phyloP scores from a whole-genome alignment of 257 asterid species.

The Gardenia jasminoides region DNA sequence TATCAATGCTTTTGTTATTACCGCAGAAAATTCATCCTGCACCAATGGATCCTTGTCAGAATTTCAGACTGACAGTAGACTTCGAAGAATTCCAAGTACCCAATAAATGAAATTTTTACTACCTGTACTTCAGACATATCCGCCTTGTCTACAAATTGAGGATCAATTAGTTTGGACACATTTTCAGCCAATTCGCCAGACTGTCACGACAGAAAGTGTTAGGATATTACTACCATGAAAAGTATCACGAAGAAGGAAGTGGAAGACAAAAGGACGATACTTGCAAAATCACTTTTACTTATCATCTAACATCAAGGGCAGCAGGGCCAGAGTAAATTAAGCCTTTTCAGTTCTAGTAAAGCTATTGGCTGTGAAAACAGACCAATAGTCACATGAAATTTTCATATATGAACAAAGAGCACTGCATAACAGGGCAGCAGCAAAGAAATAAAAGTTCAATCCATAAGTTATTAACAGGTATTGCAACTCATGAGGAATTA shows the following conservation, averaged over 20 bases:
- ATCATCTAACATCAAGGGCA: not conserved
- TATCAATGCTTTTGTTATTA: slow-evolving; percentile 81
- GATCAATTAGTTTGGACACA: slow-evolving; percentile 80
- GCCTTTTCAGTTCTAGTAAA: not conserved
- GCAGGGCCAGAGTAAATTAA: not conserved
- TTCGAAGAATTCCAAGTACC: not conserved
- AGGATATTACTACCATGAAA: not conserved
- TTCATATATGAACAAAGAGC: not conserved
- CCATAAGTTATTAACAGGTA: not conserved
- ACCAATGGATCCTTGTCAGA: slow-evolving; percentile 16
- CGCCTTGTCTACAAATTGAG: slow-evolving; percentile 68
- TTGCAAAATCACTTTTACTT: not conserved
- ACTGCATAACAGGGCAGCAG: not conserved
- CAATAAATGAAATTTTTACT: slow-evolving; percentile 18
- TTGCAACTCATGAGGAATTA: not conserved
- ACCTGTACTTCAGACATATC: slow-evolving; percentile 99
- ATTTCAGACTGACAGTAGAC: not conserved
- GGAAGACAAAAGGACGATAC: not conserved
- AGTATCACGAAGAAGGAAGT: slow-evolving; percentile 18
- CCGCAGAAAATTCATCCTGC: slow-evolving; percentile 99
- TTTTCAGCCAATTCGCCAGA: slow-evolving; percentile 97
- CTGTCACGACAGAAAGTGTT: slow-evolving; percentile 39
- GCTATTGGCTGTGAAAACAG: not conserved
- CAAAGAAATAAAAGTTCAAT: not conserved
- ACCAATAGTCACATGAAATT: not conserved